Base-by-base conservation (phyloP, 306 rosid species). In the Cicer judaicum region DNA sequence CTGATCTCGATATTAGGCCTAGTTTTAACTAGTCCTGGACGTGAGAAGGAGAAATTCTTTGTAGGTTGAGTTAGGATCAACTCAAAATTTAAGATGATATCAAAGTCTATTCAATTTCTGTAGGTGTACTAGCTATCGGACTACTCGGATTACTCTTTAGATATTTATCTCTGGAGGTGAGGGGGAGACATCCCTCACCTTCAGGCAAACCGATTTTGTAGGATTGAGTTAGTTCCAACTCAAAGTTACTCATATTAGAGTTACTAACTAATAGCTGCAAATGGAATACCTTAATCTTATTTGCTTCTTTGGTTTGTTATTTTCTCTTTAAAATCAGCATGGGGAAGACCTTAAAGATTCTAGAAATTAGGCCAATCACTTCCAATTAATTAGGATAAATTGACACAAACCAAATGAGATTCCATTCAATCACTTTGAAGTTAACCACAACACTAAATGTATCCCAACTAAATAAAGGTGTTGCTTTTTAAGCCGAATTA, bases 401-500 rank as follows among this genome's bases (percentile, higher is more conserved):
- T 38, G 61, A 11, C 16, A 70, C 21, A 70, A 68, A 38, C 41
- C 57, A 18, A 55, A 63, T 64, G 47, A 64, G 24, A 76, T 74
- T 56, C 70, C 66, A 50, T 43, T 61, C 57, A 60, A 74, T 74
- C 54, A 55, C 42, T 57, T 7, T 61, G 10, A 62, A 46, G 53
- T 18, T 34, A 70, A 69, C 34, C 54, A 40, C 21, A 71, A 59
- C 56, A 55, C 56, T 40, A 64, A 70, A 71, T 13, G 74, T 71
- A 79, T 66, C 75, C 39, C 72, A 66, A 82, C 48, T 73, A 76
- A 66, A 77, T 24, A 66, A 78, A 78, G 79, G 63, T 40, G 76
- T 73, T 77, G 38, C 36, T 60, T 66, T 72, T 82, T 64, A 72
- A 38, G 39, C 63, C 68, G 60, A 72, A 29, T 29, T 29, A 29